phyloP scores from a whole-genome alignment of 352 stramenopile species.

The Phytophthora melonis region DNA sequence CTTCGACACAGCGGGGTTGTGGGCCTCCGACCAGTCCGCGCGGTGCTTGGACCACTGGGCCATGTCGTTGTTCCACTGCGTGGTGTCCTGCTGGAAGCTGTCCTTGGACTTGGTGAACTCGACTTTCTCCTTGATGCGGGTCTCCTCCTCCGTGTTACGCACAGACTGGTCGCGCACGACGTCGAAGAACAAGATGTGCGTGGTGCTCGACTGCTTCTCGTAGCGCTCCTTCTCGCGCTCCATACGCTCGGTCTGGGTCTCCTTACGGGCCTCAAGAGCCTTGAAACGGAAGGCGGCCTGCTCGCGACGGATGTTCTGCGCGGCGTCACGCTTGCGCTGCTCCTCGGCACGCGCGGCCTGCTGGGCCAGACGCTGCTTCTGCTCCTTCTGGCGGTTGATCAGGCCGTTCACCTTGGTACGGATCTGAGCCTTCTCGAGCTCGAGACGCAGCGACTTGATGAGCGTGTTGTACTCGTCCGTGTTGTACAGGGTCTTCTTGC shows the following conservation, averaged over 20 bases:
- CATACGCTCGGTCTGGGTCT: conserved; percentile 81
- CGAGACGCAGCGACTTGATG: conserved; percentile 78
- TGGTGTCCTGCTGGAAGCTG: conserved; percentile 87
- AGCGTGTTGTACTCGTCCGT: conserved; percentile 84
- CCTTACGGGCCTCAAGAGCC: conserved; percentile 82
- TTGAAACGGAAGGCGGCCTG: conserved; percentile 80
- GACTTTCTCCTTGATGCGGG: conserved; percentile 86
- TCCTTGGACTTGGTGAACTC: conserved; percentile 92
- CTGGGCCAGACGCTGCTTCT: conserved; percentile 73
- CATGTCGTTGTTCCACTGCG: conserved; percentile 92
- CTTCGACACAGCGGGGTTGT: conserved; percentile 90
- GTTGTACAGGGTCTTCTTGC: conserved; percentile 81
- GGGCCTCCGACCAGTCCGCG: conserved; percentile 86
- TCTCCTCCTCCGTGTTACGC: conserved; percentile 84
- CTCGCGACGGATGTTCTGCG: conserved; percentile 80
- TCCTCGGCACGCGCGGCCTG: conserved; percentile 67
- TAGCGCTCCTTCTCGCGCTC: conserved; percentile 86
- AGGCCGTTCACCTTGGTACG: conserved; percentile 81
- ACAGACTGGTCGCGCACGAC: conserved; percentile 76
- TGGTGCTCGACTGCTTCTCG: conserved; percentile 75
- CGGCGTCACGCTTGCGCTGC: conserved; percentile 77
- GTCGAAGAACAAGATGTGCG: conserved; percentile 89
- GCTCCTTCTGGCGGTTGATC: conserved; percentile 68
- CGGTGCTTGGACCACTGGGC: conserved; percentile 89
- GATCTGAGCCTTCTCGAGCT: conserved; percentile 89